Conservation (phyloP, 257 asterid species). For the Solanum pinnatisectum region DNA sequence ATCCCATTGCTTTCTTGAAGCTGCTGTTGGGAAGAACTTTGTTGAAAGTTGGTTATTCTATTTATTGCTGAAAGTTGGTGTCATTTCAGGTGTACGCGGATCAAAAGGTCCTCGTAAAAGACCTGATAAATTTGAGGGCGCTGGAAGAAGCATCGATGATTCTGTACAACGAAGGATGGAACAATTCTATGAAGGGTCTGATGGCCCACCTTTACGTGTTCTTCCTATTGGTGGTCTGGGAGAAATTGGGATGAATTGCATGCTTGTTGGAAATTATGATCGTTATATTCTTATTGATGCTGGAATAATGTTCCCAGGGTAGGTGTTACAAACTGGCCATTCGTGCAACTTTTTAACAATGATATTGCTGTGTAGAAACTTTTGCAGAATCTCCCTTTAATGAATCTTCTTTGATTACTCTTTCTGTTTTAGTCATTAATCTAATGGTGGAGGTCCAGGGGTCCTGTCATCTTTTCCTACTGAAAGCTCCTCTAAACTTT, state of each 20-base stretch:
- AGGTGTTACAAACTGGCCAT: constrained; percentile 15
- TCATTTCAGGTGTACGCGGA: constrained; percentile 35
- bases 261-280: constrained; percentile 92
- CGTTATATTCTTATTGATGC: constrained; percentile 95
- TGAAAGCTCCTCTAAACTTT: neutral
- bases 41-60: neutral
- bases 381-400: neutral
- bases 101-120: constrained; percentile 50
- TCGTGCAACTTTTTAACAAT: neutral
- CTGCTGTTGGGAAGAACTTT: neutral
- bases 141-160: constrained; percentile 92
- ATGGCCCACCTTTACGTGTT: constrained; percentile 89
- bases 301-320: constrained; percentile 98
- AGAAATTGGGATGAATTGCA: constrained; percentile 99
- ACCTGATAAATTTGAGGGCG: constrained; percentile 58
- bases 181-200: constrained; percentile 90
- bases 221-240: constrained; percentile 98
- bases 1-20: neutral
- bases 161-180: constrained; percentile 95
- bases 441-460: neutral
- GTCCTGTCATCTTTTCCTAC: neutral
- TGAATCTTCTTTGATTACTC: neutral
- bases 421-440: neutral
- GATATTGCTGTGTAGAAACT: neutral
- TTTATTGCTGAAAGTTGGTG: neutral